Conservation (phyloP, 768 basidiomycete genomes). For the Mycena latifolia region DNA sequence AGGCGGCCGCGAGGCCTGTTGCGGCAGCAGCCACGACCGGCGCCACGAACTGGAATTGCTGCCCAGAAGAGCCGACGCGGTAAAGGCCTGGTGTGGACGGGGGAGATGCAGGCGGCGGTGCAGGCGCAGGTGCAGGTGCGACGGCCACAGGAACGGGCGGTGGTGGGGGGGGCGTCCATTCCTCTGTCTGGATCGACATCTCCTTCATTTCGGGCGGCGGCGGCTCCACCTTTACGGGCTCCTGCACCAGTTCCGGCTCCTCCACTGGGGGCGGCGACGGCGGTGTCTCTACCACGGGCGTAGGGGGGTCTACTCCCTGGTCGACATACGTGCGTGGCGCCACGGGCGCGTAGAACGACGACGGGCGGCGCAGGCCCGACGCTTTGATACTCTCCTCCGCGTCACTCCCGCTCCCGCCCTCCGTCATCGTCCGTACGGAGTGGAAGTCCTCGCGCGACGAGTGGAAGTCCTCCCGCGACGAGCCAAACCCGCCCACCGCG, state of each 20-base stretch:
- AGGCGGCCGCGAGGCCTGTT: constrained; percentile 38
- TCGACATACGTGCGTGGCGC: constrained; percentile 36
- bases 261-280: constrained; percentile 38
- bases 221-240: constrained; percentile 39
- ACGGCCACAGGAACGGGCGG: constrained; percentile 48
- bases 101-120: constrained; percentile 37
- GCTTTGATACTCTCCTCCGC: constrained; percentile 85
- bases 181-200: constrained; percentile 85
- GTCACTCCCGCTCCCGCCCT: constrained; percentile 61
- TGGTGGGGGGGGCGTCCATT: constrained; percentile 65
- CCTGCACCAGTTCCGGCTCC: constrained; percentile 31
- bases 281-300: constrained; percentile 21
- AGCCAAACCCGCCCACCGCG: constrained; percentile 35
- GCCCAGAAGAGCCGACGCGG: constrained; percentile 36
- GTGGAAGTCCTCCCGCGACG: constrained; percentile 81
- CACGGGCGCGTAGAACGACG: constrained; percentile 46
- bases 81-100: constrained; percentile 32
- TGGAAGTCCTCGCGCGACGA: constrained; percentile 84
- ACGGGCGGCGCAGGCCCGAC: constrained; percentile 55
- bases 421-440: constrained; percentile 78
- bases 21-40: constrained; percentile 37
- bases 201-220: constrained; percentile 71
- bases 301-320: constrained; percentile 33
- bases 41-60: constrained; percentile 39
- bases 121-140: constrained; percentile 42